Base-by-base conservation (phyloP, 2,329 filamentous ascomycete species). In the Colletotrichum karsti region DNA sequence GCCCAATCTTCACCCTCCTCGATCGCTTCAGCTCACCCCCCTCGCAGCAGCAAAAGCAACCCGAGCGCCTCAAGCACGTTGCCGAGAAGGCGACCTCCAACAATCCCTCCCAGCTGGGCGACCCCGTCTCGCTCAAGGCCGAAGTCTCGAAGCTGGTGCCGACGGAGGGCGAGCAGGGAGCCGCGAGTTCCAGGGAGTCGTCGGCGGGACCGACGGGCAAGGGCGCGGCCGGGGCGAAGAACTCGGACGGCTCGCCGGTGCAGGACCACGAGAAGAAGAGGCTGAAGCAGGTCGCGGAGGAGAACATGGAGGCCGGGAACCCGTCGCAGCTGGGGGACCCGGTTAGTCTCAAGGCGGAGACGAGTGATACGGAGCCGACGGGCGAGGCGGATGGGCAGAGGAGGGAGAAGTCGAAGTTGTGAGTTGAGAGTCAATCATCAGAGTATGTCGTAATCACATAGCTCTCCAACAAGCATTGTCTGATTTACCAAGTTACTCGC, bases 71-170 rank as follows among this genome's bases (percentile, higher is more conserved):
- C 48, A 69, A 69, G 37, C 66, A 69, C 55, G 66, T 69, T 39
- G 66, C 66, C 35, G 66, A 56, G 9, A 67, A 67, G 63, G 63
- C 63, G 2, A 67, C 41, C 3, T 67, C 74, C 69, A 73, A 74
- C 26, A 76, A 84, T 68, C 78, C 79, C 1, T 79, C 76, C 41
- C 77, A 77, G 67, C 72, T 81, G 4, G 80, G 79, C 41, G 80
- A 82, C 60, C 80, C 80, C 2, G 76, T 81, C 57, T 81, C 77
- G 57, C 56, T 80, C 30, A 81, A 82, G 60, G 79, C 79, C n/a
- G 80, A 82, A 60, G 66, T 70, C 10, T 63, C 64, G 4, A n/a
- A 61, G 12, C 44, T 68, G 8, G 51, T 53, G 24, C 68, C 68
- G 3, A 70, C 68, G 18, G 68, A 70, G n/a, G 35, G 13, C 12